Base-by-base conservation (phyloP, 495 filamentous ascomycete genomes). In the Lepidopterella palustris region DNA sequence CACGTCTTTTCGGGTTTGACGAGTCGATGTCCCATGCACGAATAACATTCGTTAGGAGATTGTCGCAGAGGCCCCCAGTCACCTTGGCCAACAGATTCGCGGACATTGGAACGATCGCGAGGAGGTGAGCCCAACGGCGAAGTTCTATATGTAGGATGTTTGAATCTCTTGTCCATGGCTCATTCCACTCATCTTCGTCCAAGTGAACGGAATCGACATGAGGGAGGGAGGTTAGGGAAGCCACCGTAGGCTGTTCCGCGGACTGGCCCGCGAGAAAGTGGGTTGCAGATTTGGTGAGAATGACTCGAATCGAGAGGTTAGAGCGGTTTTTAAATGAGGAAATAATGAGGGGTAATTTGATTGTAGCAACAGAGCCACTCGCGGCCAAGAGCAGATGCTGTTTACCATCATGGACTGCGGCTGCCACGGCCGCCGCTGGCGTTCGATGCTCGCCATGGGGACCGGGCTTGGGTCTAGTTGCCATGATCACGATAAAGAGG, bases 1-100 rank as follows among this genome's bases (percentile, higher is more conserved):
- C 65, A 35, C 15, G 70, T 67, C 67, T 80, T 67, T 81, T 83
- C 66, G 70, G 74, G 53, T n/a, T 29, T 51, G 28, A 26, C 24
- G 24, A 49, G 18, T 49, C 24, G 1, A 83, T 83, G 70, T 96
- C 90, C 91, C 91, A 96, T 1, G 91, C 90, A 18, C 91, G 76
- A 18, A 93, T 78, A 1, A 92, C 84, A 28, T 78, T 82, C 13
- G 79, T 77, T 2, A 95, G 64, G 15, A 91, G 73, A 48, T 85
- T 81, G 67, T 89, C 86, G 3, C 78, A 75, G 21, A 88, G 70
- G 2, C 89, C 89, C 15, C 71, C 71, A 0, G 75, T 78, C 66
- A 91, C 82, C 70, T 92, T 93, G 1, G 87, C 89, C 62, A 96
- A 71, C 4, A 82, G 84, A 70, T 93, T 92, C 21, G 90, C 89